phyloP scores from a whole-genome alignment of 176 grass and related monocot species.

The Pontederia crassipes region DNA sequence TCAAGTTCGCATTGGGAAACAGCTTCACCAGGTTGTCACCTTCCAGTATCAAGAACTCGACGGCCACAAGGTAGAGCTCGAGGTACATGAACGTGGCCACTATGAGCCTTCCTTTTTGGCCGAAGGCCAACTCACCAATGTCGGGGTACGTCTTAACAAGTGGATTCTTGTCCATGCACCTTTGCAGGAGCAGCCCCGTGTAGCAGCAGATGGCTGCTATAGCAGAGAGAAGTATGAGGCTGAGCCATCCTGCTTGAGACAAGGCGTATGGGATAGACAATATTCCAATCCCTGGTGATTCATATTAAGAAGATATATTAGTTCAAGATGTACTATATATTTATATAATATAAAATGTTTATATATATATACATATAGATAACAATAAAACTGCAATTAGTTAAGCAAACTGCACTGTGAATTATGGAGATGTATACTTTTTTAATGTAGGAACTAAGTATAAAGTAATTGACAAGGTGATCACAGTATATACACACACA shows the following conservation, averaged over 20 bases:
- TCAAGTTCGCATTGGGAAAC: constrained; percentile 42
- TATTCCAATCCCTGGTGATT: constrained; percentile 35
- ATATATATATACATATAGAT: too few species aligned
- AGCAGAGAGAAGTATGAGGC: constrained; percentile 35
- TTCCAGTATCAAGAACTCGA: constrained; percentile 29
- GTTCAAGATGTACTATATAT: too few species aligned
- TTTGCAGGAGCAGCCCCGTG: constrained; percentile 43
- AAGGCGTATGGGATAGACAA: constrained; percentile 50
- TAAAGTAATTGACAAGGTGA: too few species aligned
- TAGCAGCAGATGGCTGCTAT: constrained; percentile 51
- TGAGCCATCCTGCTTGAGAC: constrained; percentile 51
- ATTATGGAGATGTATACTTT: too few species aligned
- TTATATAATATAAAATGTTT: too few species aligned
- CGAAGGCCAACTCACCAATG: constrained; percentile 46
- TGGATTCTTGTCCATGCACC: constrained; percentile 37
- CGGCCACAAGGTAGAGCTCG: constrained; percentile 28
- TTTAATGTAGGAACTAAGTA: too few species aligned
- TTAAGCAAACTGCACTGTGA: too few species aligned
- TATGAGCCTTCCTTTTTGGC: constrained; percentile 21
- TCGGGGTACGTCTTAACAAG: constrained; percentile 31
- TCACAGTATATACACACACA: too few species aligned
- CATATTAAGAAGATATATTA: too few species aligned
- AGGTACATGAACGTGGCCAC: constrained; percentile 43
- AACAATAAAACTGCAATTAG: too few species aligned
- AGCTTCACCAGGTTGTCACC: constrained; percentile 50